Evolutionary conservation across 2,329 filamentous ascomycete genomes (phyloP).

Genomic region (Ustilaginoidea virens): DNA sequence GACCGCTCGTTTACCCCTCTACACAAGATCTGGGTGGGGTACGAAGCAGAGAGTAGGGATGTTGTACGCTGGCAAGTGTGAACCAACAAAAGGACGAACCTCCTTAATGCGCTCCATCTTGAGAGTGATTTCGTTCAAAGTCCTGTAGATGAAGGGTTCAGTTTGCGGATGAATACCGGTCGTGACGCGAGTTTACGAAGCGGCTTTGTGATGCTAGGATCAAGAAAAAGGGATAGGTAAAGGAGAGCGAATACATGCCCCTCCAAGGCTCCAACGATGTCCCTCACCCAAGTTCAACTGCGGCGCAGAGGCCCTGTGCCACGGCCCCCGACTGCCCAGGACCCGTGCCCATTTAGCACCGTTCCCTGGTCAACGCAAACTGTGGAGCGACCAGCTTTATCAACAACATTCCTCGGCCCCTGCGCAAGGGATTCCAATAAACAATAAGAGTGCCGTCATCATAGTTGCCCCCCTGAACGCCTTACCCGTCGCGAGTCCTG

Average conservation of each 20-base stretch:
- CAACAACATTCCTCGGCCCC: too few relatives aligned
- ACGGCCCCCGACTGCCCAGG: too few relatives aligned
- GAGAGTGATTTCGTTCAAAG: conserved; percentile 10
- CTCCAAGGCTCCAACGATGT: conserved; percentile 16
- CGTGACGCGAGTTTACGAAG: conserved; percentile 17
- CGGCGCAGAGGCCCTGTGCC: too few relatives aligned
- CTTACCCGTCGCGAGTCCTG: too few relatives aligned
- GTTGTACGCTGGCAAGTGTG: not conserved
- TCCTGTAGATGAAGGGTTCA: not conserved
- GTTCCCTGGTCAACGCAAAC: conserved; percentile 15
- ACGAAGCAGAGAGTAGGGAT: conserved; percentile 14
- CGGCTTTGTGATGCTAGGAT: conserved; percentile 15
- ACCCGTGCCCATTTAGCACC: too few relatives aligned
- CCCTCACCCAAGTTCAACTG: too few relatives aligned
- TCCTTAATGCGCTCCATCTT: conserved; percentile 84
- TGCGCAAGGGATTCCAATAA: too few relatives aligned
- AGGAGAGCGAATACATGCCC: conserved; percentile 16
- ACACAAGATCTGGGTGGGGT: conserved; percentile 10
- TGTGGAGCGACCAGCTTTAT: not conserved
- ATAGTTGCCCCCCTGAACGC: too few relatives aligned
- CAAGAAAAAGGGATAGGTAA: conserved; percentile 16
- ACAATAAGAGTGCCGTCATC: too few relatives aligned
- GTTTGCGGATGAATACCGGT: conserved; percentile 10
- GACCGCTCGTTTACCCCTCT: conserved; percentile 8
- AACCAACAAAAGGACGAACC: conserved; percentile 36